Conservation (phyloP, 176 grass and related monocot species). For the Oryza nivara region DNA sequence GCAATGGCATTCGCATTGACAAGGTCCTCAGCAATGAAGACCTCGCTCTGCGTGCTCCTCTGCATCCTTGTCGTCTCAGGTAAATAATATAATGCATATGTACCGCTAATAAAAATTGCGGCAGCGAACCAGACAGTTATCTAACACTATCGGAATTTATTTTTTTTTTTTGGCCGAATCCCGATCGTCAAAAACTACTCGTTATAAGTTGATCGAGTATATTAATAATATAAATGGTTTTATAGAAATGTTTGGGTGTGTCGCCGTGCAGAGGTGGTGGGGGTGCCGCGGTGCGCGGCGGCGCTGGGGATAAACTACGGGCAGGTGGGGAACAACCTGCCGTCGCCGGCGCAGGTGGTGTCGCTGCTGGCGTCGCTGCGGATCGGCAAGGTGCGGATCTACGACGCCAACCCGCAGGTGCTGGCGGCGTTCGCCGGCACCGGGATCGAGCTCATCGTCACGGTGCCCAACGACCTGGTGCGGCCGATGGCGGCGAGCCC, state of each 20-base stretch:
- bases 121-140: background rate
- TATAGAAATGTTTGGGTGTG: background rate
- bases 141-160: too few species aligned
- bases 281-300: constrained; percentile 36
- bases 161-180: too few species aligned
- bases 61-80: constrained; percentile 64
- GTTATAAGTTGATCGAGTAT: too few species aligned
- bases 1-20: constrained; percentile 37
- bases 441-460: constrained; percentile 78
- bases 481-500: constrained; percentile 47
- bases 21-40: background rate
- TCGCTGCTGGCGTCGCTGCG: constrained; percentile 64
- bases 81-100: constrained; percentile 24
- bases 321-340: constrained; percentile 90
- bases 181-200: too few species aligned
- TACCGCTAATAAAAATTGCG: background rate
- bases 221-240: too few species aligned
- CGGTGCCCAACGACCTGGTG: constrained; percentile 81
- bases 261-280: constrained; percentile 53
- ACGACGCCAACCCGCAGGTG: constrained; percentile 88
- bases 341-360: constrained; percentile 60
- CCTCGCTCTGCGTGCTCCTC: constrained; percentile 42
- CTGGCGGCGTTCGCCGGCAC: constrained; percentile 71
- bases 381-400: constrained; percentile 79
- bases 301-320: constrained; percentile 96